Evolutionary conservation across 164 flowering plant genomes (phyloP), one percentile per base, ranked within the genome.

Genomic region (Magnolia changhungtana): DNA sequence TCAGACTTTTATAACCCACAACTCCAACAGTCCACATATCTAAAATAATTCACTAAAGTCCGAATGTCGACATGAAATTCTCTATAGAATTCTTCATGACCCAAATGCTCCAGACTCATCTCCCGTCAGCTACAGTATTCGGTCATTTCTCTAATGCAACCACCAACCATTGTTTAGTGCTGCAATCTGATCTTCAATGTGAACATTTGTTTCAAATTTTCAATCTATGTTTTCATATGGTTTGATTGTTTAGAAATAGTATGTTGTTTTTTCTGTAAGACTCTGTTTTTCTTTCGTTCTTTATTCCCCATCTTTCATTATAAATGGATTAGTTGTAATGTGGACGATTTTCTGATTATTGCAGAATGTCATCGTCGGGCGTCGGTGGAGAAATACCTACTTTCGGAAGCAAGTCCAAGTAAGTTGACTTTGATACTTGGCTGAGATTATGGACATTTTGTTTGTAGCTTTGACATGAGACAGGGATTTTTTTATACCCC

Each of bases 311-410:
- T 55, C 61, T 11, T 55, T 67, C 50, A 31, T 67, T 67, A 27
- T 11, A 19, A 0, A 67, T 24, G 71, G 49, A 67, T 3, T 31
- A 29, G 71, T 31, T 67, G 71, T 67, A 67, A 13, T 13, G 71
- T 67, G 49, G 71, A 67, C 49, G 27, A 14, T 24, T 6, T 29
- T 20, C 18, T 2, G 58, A 73, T 24, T 18, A 73, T 19, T 61
- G 50, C 65, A 18, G 16, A 27, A 59, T 31, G 51, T 73, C 58
- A 29, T 61, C 49, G 24, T 59, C 61, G 24, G 23, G 29, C 16
- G 75, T 61, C 49, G 67, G 67, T 73, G 67, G 23, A 21, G 13
- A n/a, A 11, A 51, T 63, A 52, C 77, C 77, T 75, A 31, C 77
- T 55, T 75, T 58, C 16, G 16, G 20, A 67, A 27, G 58, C 76